Evolutionary conservation across 805 yeast genomes (phyloP).

Genomic region (Allodekkera sacchari): DNA sequence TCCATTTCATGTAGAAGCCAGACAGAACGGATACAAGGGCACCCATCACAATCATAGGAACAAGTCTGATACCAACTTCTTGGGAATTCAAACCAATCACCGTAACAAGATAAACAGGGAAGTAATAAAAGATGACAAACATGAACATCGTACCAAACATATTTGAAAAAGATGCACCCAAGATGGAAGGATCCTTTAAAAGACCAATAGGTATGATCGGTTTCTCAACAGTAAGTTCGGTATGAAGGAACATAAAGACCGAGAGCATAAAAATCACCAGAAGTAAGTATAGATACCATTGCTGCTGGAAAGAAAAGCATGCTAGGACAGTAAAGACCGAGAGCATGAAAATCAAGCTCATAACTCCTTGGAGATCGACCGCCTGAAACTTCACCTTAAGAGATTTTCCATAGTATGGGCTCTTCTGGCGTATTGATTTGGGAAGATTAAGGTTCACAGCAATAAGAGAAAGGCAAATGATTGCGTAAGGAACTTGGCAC

Average conservation of each 20-base stretch:
- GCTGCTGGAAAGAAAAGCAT: conserved; percentile 33
- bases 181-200: conserved; percentile 47
- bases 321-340: conserved; percentile 25
- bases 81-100: conserved; percentile 46
- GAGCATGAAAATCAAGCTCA: conserved; percentile 24
- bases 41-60: conserved; percentile 53
- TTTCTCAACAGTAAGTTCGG: conserved; percentile 24
- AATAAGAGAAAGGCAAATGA: conserved; percentile 27
- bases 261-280: too few species aligned
- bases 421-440: too few species aligned
- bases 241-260: too few species aligned
- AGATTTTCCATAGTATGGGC: conserved; percentile 17
- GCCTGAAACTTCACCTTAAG: conserved; percentile 36
- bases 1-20: conserved; percentile 53
- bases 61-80: conserved; percentile 47
- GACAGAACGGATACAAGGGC: conserved; percentile 55
- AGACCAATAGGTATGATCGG: conserved; percentile 58
- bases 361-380: conserved; percentile 41
- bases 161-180: conserved; percentile 56
- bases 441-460: conserved; percentile 38
- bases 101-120: conserved; percentile 53
- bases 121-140: conserved; percentile 41
- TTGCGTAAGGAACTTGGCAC: conserved; percentile 45
- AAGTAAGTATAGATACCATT: too few species aligned
- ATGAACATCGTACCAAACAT: conserved; percentile 48